Evolutionary conservation across 495 filamentous ascomycete genomes (phyloP), one percentile per base, ranked within the genome.

Genomic region (Daldinia vernicosa): DNA sequence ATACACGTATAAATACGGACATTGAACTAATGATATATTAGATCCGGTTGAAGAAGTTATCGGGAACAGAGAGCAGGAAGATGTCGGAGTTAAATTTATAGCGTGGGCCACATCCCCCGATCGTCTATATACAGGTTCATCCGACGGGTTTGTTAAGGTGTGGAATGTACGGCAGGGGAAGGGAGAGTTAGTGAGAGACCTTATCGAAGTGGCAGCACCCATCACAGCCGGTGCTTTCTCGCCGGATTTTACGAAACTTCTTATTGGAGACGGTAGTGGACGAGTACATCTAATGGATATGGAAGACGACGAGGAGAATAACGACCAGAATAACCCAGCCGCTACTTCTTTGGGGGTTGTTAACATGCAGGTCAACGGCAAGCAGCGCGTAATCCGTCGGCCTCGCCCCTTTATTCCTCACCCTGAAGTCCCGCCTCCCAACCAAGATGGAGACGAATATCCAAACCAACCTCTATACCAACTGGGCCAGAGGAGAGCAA

Each of bases 71-170:
- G 93, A 96, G 69, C 70, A 83, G 4, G 87, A 87, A 22, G 95
- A 98, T 74, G 89, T 90, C 0, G 95, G 95, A 0, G 89, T 97
- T 4, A 90, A 91, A 37, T 90, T 95, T 67, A 88, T 88, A 1
- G 80, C 91, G 1, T 99, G 95, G 95, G 94, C 91, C 1, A 82
- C 84, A 3, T 85, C 84, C 0, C 79, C 84, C 5, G 88, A 91
- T 55, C 83, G 91, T 0, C 87, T 98, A 51, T 97, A 94, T 73
- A 97, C 92, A n/a, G 95, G 94, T 2, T 90, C 90, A 3, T 95
- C 93, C 0, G 95, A 99, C 75, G 95, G 95, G 1, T 82, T 91
- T 0, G 83, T 99, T 6, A 97, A 93, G 61, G 85, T 89, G 19
- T 99, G 95, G 95, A 89, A 98, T 75, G 83, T 96, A 22, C 80